Base-by-base conservation (phyloP, 352 stramenopile species). In the Phytopythium montanum region DNA sequence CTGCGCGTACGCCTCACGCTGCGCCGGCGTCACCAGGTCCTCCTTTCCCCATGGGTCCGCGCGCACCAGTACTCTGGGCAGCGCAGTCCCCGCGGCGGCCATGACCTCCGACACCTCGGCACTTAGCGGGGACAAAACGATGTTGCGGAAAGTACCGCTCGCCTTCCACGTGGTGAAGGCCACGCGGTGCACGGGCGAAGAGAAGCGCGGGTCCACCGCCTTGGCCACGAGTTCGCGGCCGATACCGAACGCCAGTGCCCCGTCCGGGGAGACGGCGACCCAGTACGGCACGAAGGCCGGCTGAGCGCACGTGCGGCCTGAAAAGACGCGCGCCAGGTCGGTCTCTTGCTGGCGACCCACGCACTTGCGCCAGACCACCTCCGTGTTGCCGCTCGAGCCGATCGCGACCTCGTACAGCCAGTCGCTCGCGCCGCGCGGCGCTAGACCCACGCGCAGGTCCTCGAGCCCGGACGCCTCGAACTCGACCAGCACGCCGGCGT, bases 121-220 rank as follows among this genome's bases (percentile, higher is more conserved):
- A 2, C 39, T 62, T 21, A 76, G 65, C 4, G 59, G 59, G 8
- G 72, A 53, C 18, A 70, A 73, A 5, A 85, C 64, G 28, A 93
- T 74, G 44, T 70, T 62, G 21, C 79, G 76, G 39, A 87, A 62
- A 5, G 65, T 81, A 46, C 75, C 79, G 7, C 72, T 65, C 8
- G 76, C 72, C 56, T 90, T 70, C 80, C 85, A 92, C 7, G 79
- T 87, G 54, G 85, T 87, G 49, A 93, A 76, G 3, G 77, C 73
- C 13, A 82, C 60, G 8, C 81, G 69, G 3, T 76, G 68, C 28
- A 92, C 73, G 1, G 12, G 26, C 13, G 75, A 36, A 19, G 26
- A 28, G 38, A 82, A 70, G 5, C 66, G 60, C 14, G 60, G 36
- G 51, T 92, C 81, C 13, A 75, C 59, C 31, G 60, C 73, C 53